Percentiles rank a stretch among this genome's conserved stretches.
phyloP scores from a whole-genome alignment of 805 yeast species.

The Yamadazyma olivae region DNA sequence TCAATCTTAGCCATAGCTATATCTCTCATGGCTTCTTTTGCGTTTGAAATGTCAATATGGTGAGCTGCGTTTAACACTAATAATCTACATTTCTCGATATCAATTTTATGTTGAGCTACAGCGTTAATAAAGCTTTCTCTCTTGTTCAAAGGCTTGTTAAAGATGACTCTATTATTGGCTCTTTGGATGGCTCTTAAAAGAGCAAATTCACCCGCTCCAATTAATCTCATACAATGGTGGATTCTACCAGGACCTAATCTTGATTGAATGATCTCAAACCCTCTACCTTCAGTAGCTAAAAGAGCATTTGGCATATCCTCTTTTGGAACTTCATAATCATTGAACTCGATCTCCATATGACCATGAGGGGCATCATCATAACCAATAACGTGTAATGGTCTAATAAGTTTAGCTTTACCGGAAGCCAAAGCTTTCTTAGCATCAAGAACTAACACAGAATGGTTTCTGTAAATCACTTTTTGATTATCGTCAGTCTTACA shows the following conservation, averaged over 20 bases:
- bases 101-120: constrained; percentile 52
- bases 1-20: constrained; percentile 61
- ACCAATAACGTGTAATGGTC: constrained; percentile 56
- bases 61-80: constrained; percentile 61
- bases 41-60: constrained; percentile 50
- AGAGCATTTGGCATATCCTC: constrained; percentile 41
- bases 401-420: constrained; percentile 44
- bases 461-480: constrained; percentile 44
- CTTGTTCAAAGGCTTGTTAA: constrained; percentile 47
- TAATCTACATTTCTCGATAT: constrained; percentile 51
- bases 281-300: constrained; percentile 48
- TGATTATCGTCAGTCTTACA: constrained; percentile 40
- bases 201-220: constrained; percentile 61
- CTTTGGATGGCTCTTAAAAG: constrained; percentile 46
- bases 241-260: constrained; percentile 69
- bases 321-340: constrained; percentile 44
- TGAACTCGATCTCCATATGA: constrained; percentile 58
- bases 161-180: constrained; percentile 51
- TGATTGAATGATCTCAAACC: constrained; percentile 62
- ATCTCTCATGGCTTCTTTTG: constrained; percentile 53
- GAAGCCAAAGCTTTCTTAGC: constrained; percentile 46
- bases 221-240: constrained; percentile 65
- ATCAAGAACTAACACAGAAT: constrained; percentile 55
- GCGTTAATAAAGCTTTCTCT: constrained; percentile 49
- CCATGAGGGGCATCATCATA: constrained; percentile 72